A percentile compares a stretch with the other conserved stretches of the same genome.
phyloP scores from a whole-genome alignment of 2,329 filamentous ascomycete species.

The Clarireedia monteithiana region DNA sequence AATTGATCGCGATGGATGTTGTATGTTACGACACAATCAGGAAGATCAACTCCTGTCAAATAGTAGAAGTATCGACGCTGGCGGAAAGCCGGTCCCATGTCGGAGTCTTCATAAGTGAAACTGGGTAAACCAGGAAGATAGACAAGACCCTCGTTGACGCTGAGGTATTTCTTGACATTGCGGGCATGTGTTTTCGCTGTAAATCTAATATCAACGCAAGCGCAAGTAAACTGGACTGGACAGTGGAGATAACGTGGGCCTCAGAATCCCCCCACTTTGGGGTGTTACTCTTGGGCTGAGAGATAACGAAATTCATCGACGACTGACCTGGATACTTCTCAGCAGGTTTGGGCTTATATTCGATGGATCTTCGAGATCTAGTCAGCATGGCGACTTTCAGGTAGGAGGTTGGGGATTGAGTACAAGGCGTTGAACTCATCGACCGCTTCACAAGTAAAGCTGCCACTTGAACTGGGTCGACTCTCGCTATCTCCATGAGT shows the following conservation, averaged over 20 bases:
- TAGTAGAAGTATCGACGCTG: conserved; percentile 58
- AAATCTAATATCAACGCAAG: not conserved
- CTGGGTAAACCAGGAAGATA: conserved; percentile 46
- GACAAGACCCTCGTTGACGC: conserved; percentile 40
- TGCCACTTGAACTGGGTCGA: conserved; percentile 1
- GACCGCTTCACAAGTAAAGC: conserved; percentile 7
- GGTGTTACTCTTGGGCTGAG: not conserved
- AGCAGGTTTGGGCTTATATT: conserved; percentile 12
- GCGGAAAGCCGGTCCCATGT: conserved; percentile 47
- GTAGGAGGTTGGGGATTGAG: not conserved
- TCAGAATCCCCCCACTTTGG: not conserved
- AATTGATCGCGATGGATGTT: conserved; percentile 53
- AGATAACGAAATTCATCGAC: not conserved
- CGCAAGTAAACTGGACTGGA: not conserved
- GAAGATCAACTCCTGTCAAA: conserved; percentile 44
- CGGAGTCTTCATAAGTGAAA: conserved; percentile 47
- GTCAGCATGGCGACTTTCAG: not conserved
- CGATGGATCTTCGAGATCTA: not conserved
- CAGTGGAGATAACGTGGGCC: not conserved
- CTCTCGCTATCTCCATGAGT: not conserved
- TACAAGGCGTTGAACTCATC: conserved; percentile 18
- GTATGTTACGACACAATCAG: conserved; percentile 49
- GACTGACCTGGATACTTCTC: conserved; percentile 21
- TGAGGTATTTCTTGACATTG: conserved; percentile 36
- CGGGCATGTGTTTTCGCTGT: conserved; percentile 43